Conservation (phyloP, 352 stramenopile species). For the Globisporangium recalcitrans region DNA sequence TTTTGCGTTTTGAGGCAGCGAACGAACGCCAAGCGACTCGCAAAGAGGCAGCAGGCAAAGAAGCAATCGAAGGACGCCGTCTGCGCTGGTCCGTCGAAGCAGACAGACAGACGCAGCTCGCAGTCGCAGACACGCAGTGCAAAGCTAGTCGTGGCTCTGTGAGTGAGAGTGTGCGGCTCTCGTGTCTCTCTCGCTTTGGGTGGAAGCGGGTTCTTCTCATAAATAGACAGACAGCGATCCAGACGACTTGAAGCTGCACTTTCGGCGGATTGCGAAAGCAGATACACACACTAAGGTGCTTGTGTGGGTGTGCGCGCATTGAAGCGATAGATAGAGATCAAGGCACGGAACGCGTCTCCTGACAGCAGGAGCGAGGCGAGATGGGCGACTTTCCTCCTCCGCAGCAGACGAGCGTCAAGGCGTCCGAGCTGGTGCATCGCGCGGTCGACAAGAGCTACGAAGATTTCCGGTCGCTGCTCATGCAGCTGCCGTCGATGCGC, state of each 20-base stretch:
- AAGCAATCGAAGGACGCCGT: not conserved
- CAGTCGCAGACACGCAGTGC: not conserved
- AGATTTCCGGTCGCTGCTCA: slow-evolving; percentile 65
- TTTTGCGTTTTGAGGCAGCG: not conserved
- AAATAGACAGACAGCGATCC: not conserved
- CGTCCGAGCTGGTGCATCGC: slow-evolving; percentile 71
- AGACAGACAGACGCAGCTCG: not conserved
- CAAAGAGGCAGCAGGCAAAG: not conserved
- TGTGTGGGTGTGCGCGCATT: not conserved
- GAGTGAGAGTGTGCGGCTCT: not conserved
- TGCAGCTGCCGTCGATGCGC: slow-evolving; percentile 59
- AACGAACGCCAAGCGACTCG: slow-evolving; percentile 8
- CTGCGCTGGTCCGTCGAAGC: not conserved
- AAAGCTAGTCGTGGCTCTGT: too few relatives aligned
- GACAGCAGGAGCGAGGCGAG: not conserved
- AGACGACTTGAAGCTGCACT: not conserved
- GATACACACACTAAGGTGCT: not conserved
- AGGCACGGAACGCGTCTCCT: not conserved
- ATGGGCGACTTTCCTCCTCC: slow-evolving; percentile 76
- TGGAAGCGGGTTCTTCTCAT: not conserved
- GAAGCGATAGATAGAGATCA: not conserved
- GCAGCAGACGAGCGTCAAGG: slow-evolving; percentile 53
- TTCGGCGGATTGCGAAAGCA: not conserved
- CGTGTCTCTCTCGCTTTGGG: not conserved
- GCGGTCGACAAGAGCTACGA: slow-evolving; percentile 83